Evolutionary conservation across 129 eudicot genomes (phyloP).

Genomic region (Scalesia atractyloides): DNA sequence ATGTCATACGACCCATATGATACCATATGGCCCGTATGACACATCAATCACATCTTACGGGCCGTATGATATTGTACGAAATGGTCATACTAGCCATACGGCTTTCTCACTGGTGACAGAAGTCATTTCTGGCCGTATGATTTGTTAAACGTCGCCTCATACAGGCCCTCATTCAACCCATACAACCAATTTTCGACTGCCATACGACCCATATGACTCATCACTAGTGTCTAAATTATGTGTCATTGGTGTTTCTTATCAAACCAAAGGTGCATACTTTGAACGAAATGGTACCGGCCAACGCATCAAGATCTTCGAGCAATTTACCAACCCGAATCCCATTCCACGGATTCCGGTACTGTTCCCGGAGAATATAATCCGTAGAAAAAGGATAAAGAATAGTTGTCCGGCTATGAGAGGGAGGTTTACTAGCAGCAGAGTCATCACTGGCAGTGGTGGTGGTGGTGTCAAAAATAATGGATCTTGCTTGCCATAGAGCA

Average conservation of each 20-base stretch:
- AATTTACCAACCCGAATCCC: constrained; percentile 80
- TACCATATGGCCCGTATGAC: too few relatives aligned
- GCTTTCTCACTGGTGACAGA: too few relatives aligned
- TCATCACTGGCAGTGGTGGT: constrained; percentile 14
- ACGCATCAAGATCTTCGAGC: constrained; percentile 97
- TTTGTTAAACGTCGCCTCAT: too few relatives aligned
- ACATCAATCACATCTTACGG: too few relatives aligned
- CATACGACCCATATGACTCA: background rate
- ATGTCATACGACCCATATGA: too few relatives aligned
- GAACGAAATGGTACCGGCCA: constrained; percentile 90
- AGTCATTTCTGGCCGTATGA: too few relatives aligned
- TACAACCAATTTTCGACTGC: too few relatives aligned
- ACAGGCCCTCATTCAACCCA: too few relatives aligned
- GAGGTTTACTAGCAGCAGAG: constrained; percentile 41
- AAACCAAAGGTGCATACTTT: constrained; percentile 80
- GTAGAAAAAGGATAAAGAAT: constrained; percentile 58
- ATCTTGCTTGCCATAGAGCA: constrained; percentile 96
- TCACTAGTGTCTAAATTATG: background rate
- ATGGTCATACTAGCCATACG: too few relatives aligned
- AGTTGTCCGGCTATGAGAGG: constrained; percentile 72
- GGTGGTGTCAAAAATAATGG: constrained; percentile 48
- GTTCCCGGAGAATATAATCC: constrained; percentile 80
- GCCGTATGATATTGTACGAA: too few relatives aligned
- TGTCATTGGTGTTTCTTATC: too few relatives aligned
- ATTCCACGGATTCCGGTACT: constrained; percentile 96